These are phyloP conservation scores for Tuctoria greenei DNA, from an alignment of 176 grass and related monocot species.

Conservation along the genomic window DNA sequence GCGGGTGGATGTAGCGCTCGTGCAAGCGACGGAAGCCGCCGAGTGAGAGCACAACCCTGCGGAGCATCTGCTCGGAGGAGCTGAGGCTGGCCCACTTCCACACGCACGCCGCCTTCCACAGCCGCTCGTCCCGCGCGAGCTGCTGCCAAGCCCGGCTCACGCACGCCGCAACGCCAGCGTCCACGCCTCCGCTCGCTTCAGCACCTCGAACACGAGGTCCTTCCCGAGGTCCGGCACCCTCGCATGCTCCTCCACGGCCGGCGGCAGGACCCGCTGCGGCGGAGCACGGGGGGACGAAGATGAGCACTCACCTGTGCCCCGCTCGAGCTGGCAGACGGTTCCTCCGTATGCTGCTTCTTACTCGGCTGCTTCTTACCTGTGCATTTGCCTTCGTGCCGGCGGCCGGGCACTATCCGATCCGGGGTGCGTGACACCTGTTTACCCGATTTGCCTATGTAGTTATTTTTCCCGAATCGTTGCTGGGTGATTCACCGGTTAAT, in stretches of 20 bases:
- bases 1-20: slow-evolving; percentile 47
- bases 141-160: slow-evolving; percentile 63
- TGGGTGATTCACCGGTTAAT: no score
- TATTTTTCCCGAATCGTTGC: no score
- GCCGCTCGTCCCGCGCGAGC: slow-evolving; percentile 72
- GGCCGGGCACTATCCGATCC: no score
- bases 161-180: slow-evolving; percentile 62
- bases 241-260: background rate
- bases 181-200: slow-evolving; percentile 61
- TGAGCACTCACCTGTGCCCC: slow-evolving; percentile 19
- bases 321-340: slow-evolving; percentile 26
- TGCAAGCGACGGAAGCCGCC: slow-evolving; percentile 78
- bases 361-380: no score
- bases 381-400: no score
- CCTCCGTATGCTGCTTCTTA: slow-evolving; percentile 47
- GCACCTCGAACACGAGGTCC: slow-evolving; percentile 67
- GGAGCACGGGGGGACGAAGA: slow-evolving; percentile 6
- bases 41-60: slow-evolving; percentile 47
- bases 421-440: no score
- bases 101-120: slow-evolving; percentile 69
- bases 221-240: slow-evolving; percentile 62
- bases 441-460: no score
- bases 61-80: slow-evolving; percentile 49
- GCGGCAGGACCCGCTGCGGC: background rate
- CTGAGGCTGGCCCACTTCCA: slow-evolving; percentile 51